Percentiles rank a stretch among this genome's conserved stretches.
phyloP scores from a whole-genome alignment of 352 stramenopile species.

The Globisporangium yorkense region DNA sequence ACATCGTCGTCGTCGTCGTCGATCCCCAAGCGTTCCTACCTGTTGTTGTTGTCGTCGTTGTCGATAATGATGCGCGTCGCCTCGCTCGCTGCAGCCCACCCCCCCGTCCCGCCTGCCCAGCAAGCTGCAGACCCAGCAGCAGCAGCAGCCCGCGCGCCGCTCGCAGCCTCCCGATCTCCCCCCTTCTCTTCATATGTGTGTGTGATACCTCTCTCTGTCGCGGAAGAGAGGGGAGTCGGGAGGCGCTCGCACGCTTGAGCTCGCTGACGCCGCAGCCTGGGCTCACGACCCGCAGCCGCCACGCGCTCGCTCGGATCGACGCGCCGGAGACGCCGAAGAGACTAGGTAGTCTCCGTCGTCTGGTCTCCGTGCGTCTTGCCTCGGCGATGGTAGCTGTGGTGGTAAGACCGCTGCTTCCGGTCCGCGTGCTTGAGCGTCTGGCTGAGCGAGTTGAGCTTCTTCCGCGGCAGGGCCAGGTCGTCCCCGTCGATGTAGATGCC shows the following conservation, averaged over 20 bases:
- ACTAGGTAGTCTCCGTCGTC: conserved; percentile 9
- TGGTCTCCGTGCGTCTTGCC: conserved; percentile 15
- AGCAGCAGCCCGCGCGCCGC: not conserved
- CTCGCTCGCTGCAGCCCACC: too few relatives aligned
- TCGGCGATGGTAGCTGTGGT: conserved; percentile 20
- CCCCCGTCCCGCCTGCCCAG: not conserved
- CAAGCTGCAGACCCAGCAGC: too few relatives aligned
- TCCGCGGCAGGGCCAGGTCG: conserved; percentile 23
- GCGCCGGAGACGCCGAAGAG: not conserved
- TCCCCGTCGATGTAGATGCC: conserved; percentile 33
- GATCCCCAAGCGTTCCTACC: conserved; percentile 7
- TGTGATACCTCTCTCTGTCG: not conserved
- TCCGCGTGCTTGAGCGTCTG: conserved; percentile 37
- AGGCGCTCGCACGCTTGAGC: not conserved
- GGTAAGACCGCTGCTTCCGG: conserved; percentile 31
- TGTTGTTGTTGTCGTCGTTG: conserved; percentile 9
- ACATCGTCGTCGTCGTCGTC: not conserved
- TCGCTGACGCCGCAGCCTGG: not conserved
- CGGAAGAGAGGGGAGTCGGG: not conserved
- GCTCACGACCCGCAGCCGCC: too few relatives aligned
- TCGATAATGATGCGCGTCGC: not conserved
- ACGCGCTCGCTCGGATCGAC: not conserved
- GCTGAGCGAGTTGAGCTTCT: conserved; percentile 34
- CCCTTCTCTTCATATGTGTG: not conserved
- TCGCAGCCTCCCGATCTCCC: not conserved